A percentile compares a stretch with the other conserved stretches of the same genome.
Evolutionary conservation across 495 filamentous ascomycete genomes (phyloP).

Genomic region (Cercophora sp.): DNA sequence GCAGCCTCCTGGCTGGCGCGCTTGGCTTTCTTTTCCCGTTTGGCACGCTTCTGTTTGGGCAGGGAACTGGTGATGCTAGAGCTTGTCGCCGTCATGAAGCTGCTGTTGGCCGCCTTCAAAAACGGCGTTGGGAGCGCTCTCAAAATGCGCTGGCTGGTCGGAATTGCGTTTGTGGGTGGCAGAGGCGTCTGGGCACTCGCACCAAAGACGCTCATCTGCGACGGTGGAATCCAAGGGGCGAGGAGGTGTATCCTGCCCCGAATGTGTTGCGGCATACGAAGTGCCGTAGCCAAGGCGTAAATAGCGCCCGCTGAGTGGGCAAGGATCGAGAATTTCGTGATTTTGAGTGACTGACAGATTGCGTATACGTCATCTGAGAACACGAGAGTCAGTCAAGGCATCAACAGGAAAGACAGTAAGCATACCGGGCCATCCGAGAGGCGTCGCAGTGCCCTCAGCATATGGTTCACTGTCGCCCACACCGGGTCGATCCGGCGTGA

Average conservation of each 20-base stretch:
- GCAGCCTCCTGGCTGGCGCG: slow-evolving; percentile 18
- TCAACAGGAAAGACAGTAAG: slow-evolving; percentile 23
- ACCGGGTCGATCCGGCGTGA: slow-evolving; percentile 91
- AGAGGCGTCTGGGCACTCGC: slow-evolving; percentile 60
- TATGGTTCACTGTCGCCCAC: slow-evolving; percentile 90
- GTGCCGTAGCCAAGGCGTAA: slow-evolving; percentile 91
- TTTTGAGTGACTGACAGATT: slow-evolving; percentile 87
- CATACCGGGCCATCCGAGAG: slow-evolving; percentile 91
- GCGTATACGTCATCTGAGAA: slow-evolving; percentile 96
- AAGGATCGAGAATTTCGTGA: slow-evolving; percentile 94
- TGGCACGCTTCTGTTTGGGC: slow-evolving; percentile 52
- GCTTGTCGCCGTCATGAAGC: slow-evolving; percentile 88
- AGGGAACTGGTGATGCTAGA: slow-evolving; percentile 82
- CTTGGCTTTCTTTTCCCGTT: slow-evolving; percentile 51
- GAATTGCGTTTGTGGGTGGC: slow-evolving; percentile 76
- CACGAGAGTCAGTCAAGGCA: slow-evolving; percentile 14
- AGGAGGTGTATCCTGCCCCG: slow-evolving; percentile 92
- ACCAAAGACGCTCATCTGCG: slow-evolving; percentile 83
- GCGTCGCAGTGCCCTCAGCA: slow-evolving; percentile 72
- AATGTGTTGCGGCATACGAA: slow-evolving; percentile 94
- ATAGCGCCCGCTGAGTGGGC: slow-evolving; percentile 98
- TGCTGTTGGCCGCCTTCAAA: slow-evolving; percentile 89
- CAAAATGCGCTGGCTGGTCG: slow-evolving; percentile 86
- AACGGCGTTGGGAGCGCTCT: slow-evolving; percentile 88
- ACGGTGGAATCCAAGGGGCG: slow-evolving; percentile 96